Evolutionary conservation across 768 basidiomycete species (phyloP).

Genomic region (Pisolithus tinctorius): DNA sequence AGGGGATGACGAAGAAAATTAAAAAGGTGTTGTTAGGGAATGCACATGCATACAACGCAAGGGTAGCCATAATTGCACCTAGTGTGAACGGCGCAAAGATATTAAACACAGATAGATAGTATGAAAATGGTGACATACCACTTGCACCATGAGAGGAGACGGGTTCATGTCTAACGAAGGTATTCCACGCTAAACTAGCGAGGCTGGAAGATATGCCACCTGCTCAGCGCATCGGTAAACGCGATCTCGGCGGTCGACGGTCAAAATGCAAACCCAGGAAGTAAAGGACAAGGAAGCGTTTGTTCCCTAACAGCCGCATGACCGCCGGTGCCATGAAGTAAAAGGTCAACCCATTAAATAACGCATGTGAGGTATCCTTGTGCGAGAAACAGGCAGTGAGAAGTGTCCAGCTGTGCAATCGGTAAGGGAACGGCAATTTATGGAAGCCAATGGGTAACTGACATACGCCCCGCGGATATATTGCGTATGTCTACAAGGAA

Average conservation of each 20-base stretch:
- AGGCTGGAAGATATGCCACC: conserved; percentile 57
- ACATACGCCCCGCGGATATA: conserved; percentile 60
- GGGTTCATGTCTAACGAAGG: conserved; percentile 21
- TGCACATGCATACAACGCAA: conserved; percentile 68
- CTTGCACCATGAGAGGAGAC: conserved; percentile 60
- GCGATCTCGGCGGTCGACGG: neutral
- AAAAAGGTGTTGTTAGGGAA: conserved; percentile 61
- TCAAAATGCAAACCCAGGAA: conserved; percentile 47
- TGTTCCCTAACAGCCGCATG: conserved; percentile 55
- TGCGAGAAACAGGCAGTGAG: conserved; percentile 72
- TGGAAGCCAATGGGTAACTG: conserved; percentile 15
- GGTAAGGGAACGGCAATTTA: neutral
- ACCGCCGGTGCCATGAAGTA: conserved; percentile 70
- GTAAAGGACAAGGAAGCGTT: conserved; percentile 66
- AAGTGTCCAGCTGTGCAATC: conserved; percentile 57
- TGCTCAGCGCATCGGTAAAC: conserved; percentile 19
- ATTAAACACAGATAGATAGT: neutral
- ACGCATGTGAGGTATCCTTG: conserved; percentile 46
- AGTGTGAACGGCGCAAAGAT: neutral
- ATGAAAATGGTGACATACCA: conserved; percentile 36
- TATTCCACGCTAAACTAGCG: conserved; percentile 42
- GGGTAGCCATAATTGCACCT: conserved; percentile 67
- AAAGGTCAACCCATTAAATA: conserved; percentile 75
- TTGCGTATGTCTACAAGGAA: conserved; percentile 60
- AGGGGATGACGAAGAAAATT: conserved; percentile 70